Conservation (phyloP, 2,329 filamentous ascomycete species). For the Xylaria arbuscula region DNA sequence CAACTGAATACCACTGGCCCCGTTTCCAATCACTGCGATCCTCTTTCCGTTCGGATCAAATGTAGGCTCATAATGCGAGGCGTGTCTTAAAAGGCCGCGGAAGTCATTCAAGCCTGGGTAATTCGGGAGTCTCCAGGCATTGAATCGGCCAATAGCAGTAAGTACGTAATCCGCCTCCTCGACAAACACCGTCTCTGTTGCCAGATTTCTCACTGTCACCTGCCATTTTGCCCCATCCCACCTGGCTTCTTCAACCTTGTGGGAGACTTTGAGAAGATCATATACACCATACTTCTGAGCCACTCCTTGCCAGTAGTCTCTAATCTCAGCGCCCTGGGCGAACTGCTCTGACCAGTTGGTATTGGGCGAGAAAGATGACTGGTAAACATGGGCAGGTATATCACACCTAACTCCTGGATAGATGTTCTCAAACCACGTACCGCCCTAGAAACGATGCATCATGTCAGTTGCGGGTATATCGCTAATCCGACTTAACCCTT, state of each 20-base stretch:
- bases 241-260: slow-evolving; percentile 63
- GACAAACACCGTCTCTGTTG: slow-evolving; percentile 52
- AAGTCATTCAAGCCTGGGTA: slow-evolving; percentile 68
- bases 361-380: slow-evolving; percentile 74
- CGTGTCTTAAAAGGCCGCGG: slow-evolving; percentile 67
- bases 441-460: slow-evolving; percentile 52
- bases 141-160: slow-evolving; percentile 73
- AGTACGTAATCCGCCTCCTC: slow-evolving; percentile 70
- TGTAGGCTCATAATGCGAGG: slow-evolving; percentile 67
- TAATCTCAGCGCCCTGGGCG: slow-evolving; percentile 73
- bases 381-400: slow-evolving; percentile 76
- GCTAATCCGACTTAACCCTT: slow-evolving; percentile 1
- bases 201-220: slow-evolving; percentile 58
- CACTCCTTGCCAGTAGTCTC: slow-evolving; percentile 71
- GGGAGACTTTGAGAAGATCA: slow-evolving; percentile 64
- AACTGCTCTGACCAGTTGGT: slow-evolving; percentile 76
- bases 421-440: slow-evolving; percentile 65
- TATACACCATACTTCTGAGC: slow-evolving; percentile 74
- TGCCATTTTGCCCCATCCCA: slow-evolving; percentile 70
- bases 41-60: slow-evolving; percentile 62
- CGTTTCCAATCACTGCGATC: slow-evolving; percentile 72
- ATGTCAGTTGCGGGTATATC: slow-evolving; percentile 23
- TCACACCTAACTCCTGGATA: slow-evolving; percentile 77
- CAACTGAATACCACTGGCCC: slow-evolving; percentile 69
- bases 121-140: slow-evolving; percentile 71